Base-by-base conservation (phyloP, 208 protist genomes). In the Acanthamoeba quina region DNA sequence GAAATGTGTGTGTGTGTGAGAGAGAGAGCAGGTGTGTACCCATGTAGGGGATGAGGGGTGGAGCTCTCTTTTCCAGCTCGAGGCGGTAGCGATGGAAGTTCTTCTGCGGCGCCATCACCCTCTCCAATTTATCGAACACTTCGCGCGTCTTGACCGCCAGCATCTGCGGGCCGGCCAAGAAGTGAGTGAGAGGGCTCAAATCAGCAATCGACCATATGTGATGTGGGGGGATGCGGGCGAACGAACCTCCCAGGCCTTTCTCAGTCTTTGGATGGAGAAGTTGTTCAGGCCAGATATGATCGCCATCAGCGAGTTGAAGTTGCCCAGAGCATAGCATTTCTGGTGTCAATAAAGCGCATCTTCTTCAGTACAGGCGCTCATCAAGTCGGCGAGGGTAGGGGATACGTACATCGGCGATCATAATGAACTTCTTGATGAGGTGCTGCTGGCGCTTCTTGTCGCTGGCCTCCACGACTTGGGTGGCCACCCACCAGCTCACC, bases 211-310 rank as follows among this genome's bases (percentile, higher is more conserved):
- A 80, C 21, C 3, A 9, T 24, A 4, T 19, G 31, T 37, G 37
- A 2, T 24, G 44, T 1, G 47, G 15, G 58, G 29, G 52, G 21
- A 58, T 21, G 54, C 26, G 78, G 6, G 31, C 7, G 72, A 24
- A 72, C 34, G 13, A 17, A 85, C 52, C 21, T 62, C 52, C 93
- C 93, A 95, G 41, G 83, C 60, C 64, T 95, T 95, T 13, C 85
- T 44, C 26, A 95, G 60, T 21, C 93, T 85, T 72, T 88, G 93
- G 24, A 95, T 82, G 37, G 93, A 92, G 31, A 90, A 66, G 56
- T 76, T 91, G 85, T 92, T 95, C 13, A 95, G 70, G 29, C 93
- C 93, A 24, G 93, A 80, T 1, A 95, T 54, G 49, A 95, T 92
- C 15, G 83, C 93, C 93, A 95, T 95, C 26, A 88, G 17, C 9